Evolutionary conservation across 1,284 basidiomycete genomes (phyloP), one percentile per base, ranked within the genome.

Genomic region (Moesziomyces parantarcticus): DNA sequence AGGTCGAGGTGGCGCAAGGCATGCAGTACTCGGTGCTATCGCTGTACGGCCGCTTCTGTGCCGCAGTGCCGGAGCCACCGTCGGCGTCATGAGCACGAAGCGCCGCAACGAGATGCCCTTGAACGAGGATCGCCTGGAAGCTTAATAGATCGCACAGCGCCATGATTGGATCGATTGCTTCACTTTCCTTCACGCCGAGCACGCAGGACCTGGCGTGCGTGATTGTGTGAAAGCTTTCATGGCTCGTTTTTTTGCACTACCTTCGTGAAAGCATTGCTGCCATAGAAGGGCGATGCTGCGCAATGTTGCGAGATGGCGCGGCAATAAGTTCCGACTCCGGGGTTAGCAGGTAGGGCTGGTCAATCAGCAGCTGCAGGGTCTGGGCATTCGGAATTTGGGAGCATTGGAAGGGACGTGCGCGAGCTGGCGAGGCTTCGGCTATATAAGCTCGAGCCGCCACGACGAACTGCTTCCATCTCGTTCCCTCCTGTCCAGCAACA

Each of bases 1-100:
- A 93, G 76, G 91, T 97, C 6, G 92, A 97, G 83, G 89, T 92
- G 20, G 60, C 70, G 14, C 57, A 59, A n/a, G 59, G 54, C 1
- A 29, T 77, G 40, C 57, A 63, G 43, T 68, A 74, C 32, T 57
- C 62, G 25, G 70, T 74, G 29, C 52, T 76, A 5, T 68, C 66
- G 23, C 52, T 78, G 21, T 76, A 64, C 29, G 74, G 74, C 6
- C 57, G 64, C 18, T 78, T 73, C 55, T 64, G 62, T 44, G 65
- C 67, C 11, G 49, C 72, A 1, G 43, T 62, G 6, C 64, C 68
- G 7, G 58, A 64, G 55, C 73, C 69, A 9, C 76, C 76, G 3
- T 20, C 44, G 29, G 22, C n/a, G 21, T 18, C 23, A 9, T 45
- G 42, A 50, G 3, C 14, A 16, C 14, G 26, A 29, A 29, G 26